These are phyloP conservation scores for Phoma herbarum DNA, from an alignment of 2,329 filamentous ascomycete species.

Conservation along the genomic window DNA sequence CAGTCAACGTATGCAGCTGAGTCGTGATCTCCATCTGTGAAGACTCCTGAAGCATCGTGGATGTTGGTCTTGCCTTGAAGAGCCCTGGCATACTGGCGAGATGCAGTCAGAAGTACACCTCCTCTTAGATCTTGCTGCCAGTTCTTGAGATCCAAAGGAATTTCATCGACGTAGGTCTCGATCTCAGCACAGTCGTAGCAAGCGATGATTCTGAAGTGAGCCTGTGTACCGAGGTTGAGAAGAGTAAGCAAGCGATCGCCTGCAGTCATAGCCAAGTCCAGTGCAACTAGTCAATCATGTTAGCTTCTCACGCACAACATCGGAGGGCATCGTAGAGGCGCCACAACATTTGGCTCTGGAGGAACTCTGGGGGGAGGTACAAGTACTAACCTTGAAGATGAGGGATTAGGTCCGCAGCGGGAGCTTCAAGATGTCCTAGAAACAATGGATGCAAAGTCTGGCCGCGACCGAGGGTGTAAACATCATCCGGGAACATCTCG, in stretches of 20 bases:
- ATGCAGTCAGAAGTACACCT: conserved; percentile 72
- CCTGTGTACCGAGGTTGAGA: conserved; percentile 73
- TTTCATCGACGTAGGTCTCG: conserved; percentile 74
- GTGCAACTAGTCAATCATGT: conserved; percentile 48
- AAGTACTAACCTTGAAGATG: conserved; percentile 62
- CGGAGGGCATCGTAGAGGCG: not conserved
- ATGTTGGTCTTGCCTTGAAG: conserved; percentile 76
- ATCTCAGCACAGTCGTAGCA: conserved; percentile 74
- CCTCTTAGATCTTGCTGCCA: conserved; percentile 77
- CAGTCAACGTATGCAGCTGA: conserved; percentile 63
- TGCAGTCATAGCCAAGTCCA: conserved; percentile 71
- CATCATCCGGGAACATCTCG: conserved; percentile 62
- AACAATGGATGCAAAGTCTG: conserved; percentile 75
- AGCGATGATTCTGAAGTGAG: conserved; percentile 73
- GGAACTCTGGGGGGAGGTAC: not conserved
- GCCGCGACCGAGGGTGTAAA: conserved; percentile 71
- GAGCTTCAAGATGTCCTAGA: conserved; percentile 73
- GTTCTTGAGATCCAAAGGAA: conserved; percentile 76
- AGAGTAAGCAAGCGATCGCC: conserved; percentile 78
- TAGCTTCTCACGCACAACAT: not conserved
- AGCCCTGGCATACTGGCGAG: conserved; percentile 72
- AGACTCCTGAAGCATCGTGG: conserved; percentile 62
- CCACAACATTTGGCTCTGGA: not conserved
- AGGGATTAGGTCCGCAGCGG: conserved; percentile 65
- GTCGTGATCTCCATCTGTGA: conserved; percentile 74